Evolutionary conservation across 1,139 yeast species (phyloP), one percentile per base, ranked within the genome.

Genomic region (Komagataea norvegica): DNA sequence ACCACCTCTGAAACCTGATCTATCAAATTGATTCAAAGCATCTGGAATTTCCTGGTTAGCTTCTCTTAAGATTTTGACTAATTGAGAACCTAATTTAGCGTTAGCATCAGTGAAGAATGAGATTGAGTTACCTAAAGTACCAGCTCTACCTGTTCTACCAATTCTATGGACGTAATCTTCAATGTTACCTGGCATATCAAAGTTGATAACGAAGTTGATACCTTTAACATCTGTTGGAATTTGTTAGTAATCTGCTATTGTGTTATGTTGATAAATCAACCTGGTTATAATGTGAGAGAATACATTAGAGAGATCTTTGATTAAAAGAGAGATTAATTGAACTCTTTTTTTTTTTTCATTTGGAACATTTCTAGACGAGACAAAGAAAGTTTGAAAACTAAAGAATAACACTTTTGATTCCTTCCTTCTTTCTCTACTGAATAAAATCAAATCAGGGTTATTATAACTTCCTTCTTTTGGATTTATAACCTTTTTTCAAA

Each of bases 171-270:
- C 96, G 64, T 91, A 91, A 69, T 91, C 97, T 70, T 91, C 98
- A 61, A 88, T 85, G 70, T 89, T 91, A 67, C 88, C 88, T 58
- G 98, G 97, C 88, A 89, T 89, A 65, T 91, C 98, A 60, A 75
- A 88, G 79, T 91, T 91, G 61, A 91, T 75, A 45, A 91, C 98
- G 57, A 72, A 81, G 54, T 89, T 82, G 60, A 91, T 87, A 64
- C 96, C 97, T 74, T 91, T 91, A 67, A 91, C 98, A 69, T 91
- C 97, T 88, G 39, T 59, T 31, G 29, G 56, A 47, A 36, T 17
- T 50, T 45, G 73, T 66, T 55, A 60, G 59, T 55, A 55, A 44
- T 36, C 11, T 17, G 9, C 22, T 35, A n/a, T n/a, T n/a, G n/a
- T n/a, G n/a, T n/a, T n/a, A n/a, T n/a, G n/a, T n/a, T n/a, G n/a